phyloP scores from a whole-genome alignment of 2,329 filamentous ascomycete genomes.

The Cladorrhinum sp. region DNA sequence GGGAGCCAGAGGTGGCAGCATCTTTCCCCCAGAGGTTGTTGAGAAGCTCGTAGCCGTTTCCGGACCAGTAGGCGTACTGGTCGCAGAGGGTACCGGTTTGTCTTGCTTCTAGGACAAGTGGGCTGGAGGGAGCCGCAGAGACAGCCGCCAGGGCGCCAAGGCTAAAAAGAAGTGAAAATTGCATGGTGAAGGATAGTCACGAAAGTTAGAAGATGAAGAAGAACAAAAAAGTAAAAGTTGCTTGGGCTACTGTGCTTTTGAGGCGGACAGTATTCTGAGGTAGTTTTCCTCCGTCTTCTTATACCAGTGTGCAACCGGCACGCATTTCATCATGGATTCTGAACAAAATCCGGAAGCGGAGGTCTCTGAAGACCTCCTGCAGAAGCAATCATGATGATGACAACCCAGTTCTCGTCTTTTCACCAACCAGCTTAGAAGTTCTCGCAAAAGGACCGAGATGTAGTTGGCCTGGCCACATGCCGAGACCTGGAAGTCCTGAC shows the following conservation, averaged over 20 bases:
- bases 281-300: not conserved
- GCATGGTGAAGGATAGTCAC: too few species aligned
- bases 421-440: not conserved
- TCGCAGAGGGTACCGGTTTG: constrained; percentile 24
- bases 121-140: too few species aligned
- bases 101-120: not conserved
- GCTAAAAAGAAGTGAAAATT: not conserved
- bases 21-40: constrained; percentile 45
- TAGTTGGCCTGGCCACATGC: not conserved
- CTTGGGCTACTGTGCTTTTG: not conserved
- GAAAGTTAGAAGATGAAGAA: not conserved
- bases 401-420: not conserved
- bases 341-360: not conserved
- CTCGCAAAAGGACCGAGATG: not conserved
- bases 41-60: constrained; percentile 34
- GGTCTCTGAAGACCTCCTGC: too few species aligned
- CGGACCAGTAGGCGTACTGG: constrained; percentile 32
- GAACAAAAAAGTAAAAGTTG: not conserved
- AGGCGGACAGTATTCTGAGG: not conserved
- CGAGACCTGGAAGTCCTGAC: not conserved
- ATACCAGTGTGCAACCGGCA: not conserved
- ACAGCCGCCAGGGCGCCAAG: not conserved
- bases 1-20: constrained; percentile 36
- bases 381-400: not conserved
- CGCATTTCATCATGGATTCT: too few species aligned